phyloP scores from a whole-genome alignment of 225 moss, liverwort and hornwort species.

The Takakia lepidozioides region DNA sequence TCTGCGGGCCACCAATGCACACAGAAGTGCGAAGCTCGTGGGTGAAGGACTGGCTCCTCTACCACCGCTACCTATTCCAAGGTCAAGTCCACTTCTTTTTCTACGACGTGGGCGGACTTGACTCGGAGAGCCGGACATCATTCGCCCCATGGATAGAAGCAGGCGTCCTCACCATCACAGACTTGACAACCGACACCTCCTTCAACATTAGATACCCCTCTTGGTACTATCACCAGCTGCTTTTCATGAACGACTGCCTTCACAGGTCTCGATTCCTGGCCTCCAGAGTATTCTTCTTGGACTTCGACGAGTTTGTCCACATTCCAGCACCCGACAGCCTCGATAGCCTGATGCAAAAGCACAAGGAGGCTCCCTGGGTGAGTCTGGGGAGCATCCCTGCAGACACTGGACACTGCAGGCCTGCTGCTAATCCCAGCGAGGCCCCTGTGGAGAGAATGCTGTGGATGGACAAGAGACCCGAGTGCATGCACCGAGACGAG shows the following conservation, averaged over 20 bases:
- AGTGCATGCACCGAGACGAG: slow-evolving; percentile 20
- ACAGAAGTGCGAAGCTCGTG: slow-evolving; percentile 26
- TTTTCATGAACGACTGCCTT: slow-evolving; percentile 60
- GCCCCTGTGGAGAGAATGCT: slow-evolving; percentile 43
- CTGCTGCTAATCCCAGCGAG: neutral
- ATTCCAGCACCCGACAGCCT: slow-evolving; percentile 30
- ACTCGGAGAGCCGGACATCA: slow-evolving; percentile 14
- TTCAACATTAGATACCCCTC: slow-evolving; percentile 21
- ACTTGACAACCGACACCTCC: slow-evolving; percentile 13
- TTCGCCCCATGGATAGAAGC: slow-evolving; percentile 42
- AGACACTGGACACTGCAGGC: slow-evolving; percentile 15
- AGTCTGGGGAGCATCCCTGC: slow-evolving; percentile 45
- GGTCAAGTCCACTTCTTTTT: slow-evolving; percentile 53
- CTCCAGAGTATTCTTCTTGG: slow-evolving; percentile 40
- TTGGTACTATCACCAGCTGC: slow-evolving; percentile 37
- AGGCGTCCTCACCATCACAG: slow-evolving; percentile 28
- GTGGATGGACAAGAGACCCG: slow-evolving; percentile 29
- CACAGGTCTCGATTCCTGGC: slow-evolving; percentile 32
- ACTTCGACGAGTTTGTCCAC: slow-evolving; percentile 57
- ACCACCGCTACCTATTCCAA: slow-evolving; percentile 37
- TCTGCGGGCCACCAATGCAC: slow-evolving; percentile 48
- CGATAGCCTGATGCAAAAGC: slow-evolving; percentile 16
- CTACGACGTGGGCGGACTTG: slow-evolving; percentile 50
- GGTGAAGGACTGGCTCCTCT: slow-evolving; percentile 45
- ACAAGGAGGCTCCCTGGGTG: slow-evolving; percentile 33